phyloP scores from a whole-genome alignment of 805 yeast species.

The Candida jianshihensis region DNA sequence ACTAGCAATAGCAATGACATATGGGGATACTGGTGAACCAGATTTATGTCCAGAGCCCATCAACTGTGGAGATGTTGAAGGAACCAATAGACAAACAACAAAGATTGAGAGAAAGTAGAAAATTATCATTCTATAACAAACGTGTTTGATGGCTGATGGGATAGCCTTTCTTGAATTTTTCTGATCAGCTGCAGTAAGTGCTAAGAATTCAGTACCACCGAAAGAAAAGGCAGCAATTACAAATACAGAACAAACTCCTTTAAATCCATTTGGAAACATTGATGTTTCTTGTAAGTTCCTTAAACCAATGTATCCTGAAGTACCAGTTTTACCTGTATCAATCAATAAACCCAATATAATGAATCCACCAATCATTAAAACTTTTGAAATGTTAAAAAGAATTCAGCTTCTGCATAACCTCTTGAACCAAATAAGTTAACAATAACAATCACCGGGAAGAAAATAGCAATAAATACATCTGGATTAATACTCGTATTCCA shows the following conservation, averaged over 20 bases:
- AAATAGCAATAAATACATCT: slow-evolving; percentile 50
- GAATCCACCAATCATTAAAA: slow-evolving; percentile 54
- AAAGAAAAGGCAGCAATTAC: slow-evolving; percentile 54
- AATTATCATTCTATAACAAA: slow-evolving; percentile 46
- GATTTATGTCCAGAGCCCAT: slow-evolving; percentile 30
- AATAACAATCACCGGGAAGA: slow-evolving; percentile 36
- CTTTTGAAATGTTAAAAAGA: slow-evolving; percentile 58
- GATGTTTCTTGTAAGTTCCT: slow-evolving; percentile 49
- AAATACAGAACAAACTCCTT: slow-evolving; percentile 47
- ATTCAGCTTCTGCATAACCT: slow-evolving; percentile 58
- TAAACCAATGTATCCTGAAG: slow-evolving; percentile 42
- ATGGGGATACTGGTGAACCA: slow-evolving; percentile 57
- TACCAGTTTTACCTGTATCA: slow-evolving; percentile 36
- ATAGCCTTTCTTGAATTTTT: slow-evolving; percentile 48
- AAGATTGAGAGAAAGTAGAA: slow-evolving; percentile 42
- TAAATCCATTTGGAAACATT: slow-evolving; percentile 44
- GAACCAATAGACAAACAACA: slow-evolving; percentile 47
- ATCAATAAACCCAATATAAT: slow-evolving; percentile 44
- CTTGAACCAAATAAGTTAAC: slow-evolving; percentile 48
- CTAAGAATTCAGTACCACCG: slow-evolving; percentile 54
- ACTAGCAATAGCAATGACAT: slow-evolving; percentile 53
- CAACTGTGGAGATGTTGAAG: slow-evolving; percentile 36
- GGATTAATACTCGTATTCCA: slow-evolving; percentile 51
- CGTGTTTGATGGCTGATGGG: slow-evolving; percentile 50
- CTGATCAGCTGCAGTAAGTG: slow-evolving; percentile 43